A percentile compares a stretch with the other conserved stretches of the same genome.
phyloP scores from a whole-genome alignment of 139 green algal genomes.

The Coccomyxa sp. region DNA sequence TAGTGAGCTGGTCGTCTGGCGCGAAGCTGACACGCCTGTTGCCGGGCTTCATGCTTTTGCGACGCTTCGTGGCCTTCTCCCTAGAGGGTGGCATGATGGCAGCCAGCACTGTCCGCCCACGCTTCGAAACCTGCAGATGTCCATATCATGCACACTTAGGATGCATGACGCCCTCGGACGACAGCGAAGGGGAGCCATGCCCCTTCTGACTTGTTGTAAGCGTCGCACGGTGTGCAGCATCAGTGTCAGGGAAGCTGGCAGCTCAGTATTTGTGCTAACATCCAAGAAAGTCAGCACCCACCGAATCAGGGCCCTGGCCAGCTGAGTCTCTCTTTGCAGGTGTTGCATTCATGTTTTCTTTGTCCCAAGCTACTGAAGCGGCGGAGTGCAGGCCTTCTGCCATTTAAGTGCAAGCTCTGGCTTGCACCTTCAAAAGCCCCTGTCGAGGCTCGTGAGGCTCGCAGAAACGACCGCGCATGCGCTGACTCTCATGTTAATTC shows the following conservation, averaged over 20 bases:
- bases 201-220: too few relatives aligned
- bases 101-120: conserved; percentile 2
- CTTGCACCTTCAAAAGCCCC: too few relatives aligned
- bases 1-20: conserved; percentile 63
- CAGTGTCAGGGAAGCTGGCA: too few relatives aligned
- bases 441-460: too few relatives aligned
- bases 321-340: background rate
- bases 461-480: too few relatives aligned
- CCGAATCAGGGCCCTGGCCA: background rate
- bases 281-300: background rate
- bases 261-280: background rate
- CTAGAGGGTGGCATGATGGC: background rate
- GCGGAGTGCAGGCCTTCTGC: background rate
- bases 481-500: too few relatives aligned
- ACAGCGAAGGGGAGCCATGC: too few relatives aligned
- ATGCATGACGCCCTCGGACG: background rate
- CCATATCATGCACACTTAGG: background rate
- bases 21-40: conserved; percentile 66
- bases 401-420: too few relatives aligned
- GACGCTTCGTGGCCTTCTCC: background rate
- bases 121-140: background rate
- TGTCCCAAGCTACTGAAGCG: background rate
- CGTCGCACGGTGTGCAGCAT: too few relatives aligned
- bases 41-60: conserved; percentile 20
- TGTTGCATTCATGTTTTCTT: background rate